Evolutionary conservation across 2,329 filamentous ascomycete species (phyloP), one percentile per base, ranked within the genome.

Genomic region (Aspergillus carbonarius): DNA sequence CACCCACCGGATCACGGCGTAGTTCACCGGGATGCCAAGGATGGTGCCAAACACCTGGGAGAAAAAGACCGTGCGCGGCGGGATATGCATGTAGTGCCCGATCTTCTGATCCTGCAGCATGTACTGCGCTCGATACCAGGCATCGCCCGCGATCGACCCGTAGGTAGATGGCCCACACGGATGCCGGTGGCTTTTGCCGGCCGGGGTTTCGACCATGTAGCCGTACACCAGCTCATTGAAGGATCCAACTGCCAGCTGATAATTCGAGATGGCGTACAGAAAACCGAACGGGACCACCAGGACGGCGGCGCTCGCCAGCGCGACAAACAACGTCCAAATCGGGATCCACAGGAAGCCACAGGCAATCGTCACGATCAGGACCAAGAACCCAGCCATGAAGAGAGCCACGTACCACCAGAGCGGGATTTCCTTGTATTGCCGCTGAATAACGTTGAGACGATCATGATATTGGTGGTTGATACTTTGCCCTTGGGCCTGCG

Each of bases 71-170:
- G 81, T 76, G 12, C 82, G 80, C 1, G 85, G 85, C 0, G 84
- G 83, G 0, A 87, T 78, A 54, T 87, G 83, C 80, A 85, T 85
- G 63, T 87, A 87, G 63, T 87, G 84, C 0, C 84, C 85, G n/a
- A 87, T 85, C 66, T 87, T 85, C 67, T 84, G 82, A 65, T 88
- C 85, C 64, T 87, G 84, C 0, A 87, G 74, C 76, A 85, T 84
- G 20, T 80, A 77, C 62, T 84, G 82, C 0, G 82, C 82, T 15
- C 82, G 72, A 58, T 85, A 86, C 85, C 85, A 87, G 2, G 84
- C 83, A 54, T 86, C 83, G 12, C 85, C 85, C 1, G 84, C 83
- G 15, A 87, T 85, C 9, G 81, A 74, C 7, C 84, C 82, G 63
- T 87, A 87, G 0, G 82, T 76, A 0, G 81, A 82, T 1, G 84